Percentiles rank a stretch among this genome's conserved stretches.
Conservation (phyloP, 2,329 filamentous ascomycete genomes). For the Gnomoniopsis smithogilvyi region DNA sequence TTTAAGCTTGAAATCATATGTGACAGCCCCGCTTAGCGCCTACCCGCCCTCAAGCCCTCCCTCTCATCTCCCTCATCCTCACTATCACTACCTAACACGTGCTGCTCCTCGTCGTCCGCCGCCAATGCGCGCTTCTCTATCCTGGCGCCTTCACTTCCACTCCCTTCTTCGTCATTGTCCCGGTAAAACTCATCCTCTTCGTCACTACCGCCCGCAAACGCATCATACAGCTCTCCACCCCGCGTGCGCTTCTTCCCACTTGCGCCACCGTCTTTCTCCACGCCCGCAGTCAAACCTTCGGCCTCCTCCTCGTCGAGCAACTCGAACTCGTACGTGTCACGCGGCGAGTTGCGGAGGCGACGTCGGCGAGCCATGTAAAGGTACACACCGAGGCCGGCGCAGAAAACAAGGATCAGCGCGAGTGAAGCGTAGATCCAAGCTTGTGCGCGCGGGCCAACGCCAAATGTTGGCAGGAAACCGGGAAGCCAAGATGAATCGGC, state of each 20-base stretch:
- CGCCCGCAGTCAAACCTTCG: conserved; percentile 39
- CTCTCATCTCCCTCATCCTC: conserved; percentile 36
- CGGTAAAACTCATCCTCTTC: conserved; percentile 55
- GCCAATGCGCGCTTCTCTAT: conserved; percentile 25
- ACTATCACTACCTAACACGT: conserved; percentile 50
- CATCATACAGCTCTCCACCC: conserved; percentile 93
- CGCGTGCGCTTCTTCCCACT: conserved; percentile 49
- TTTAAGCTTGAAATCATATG: neutral
- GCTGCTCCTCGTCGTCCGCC: conserved; percentile 36
- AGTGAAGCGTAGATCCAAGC: conserved; percentile 91
- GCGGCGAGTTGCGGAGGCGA: conserved; percentile 68
- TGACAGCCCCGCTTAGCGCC: conserved; percentile 5
- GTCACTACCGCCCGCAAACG: conserved; percentile 82
- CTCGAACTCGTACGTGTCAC: conserved; percentile 91
- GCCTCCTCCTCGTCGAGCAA: conserved; percentile 81
- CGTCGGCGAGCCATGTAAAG: conserved; percentile 76
- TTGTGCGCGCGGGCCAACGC: conserved; percentile 80
- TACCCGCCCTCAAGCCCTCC: conserved; percentile 22
- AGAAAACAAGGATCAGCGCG: conserved; percentile 82
- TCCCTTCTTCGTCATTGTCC: conserved; percentile 22
- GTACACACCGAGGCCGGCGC: conserved; percentile 75
- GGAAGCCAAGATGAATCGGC: conserved; percentile 67
- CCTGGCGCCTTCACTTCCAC: conserved; percentile 26
- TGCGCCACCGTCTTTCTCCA: conserved; percentile 34
- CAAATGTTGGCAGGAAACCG: conserved; percentile 86